Conservation (phyloP, 345 rosid genomes). For the Psidium guajava region DNA sequence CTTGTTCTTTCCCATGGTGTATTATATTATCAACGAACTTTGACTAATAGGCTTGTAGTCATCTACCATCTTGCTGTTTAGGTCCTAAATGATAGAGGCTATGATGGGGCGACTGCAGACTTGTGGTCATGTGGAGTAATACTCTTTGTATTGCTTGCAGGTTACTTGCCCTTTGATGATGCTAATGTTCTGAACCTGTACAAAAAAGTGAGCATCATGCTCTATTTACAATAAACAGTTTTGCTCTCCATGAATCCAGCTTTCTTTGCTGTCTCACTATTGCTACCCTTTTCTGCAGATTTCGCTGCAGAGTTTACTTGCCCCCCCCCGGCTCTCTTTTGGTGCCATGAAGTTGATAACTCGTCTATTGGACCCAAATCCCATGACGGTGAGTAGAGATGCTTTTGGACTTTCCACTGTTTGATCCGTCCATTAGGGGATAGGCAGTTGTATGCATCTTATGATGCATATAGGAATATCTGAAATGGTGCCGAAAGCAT, state of each 20-base stretch:
- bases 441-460: background rate
- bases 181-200: slow-evolving; percentile 83
- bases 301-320: slow-evolving; percentile 80
- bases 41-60: background rate
- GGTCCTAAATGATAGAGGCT: slow-evolving; percentile 96
- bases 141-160: slow-evolving; percentile 93
- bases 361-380: slow-evolving; percentile 83
- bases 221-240: slow-evolving; percentile 2
- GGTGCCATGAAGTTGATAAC: slow-evolving; percentile 69
- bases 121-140: slow-evolving; percentile 99
- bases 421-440: background rate
- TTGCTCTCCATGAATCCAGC: background rate
- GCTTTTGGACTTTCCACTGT: background rate
- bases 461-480: background rate
- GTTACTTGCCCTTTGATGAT: slow-evolving; percentile 99
- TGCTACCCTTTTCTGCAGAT: slow-evolving; percentile 32
- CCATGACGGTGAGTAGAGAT: slow-evolving; percentile 61
- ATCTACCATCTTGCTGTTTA: slow-evolving; percentile 17
- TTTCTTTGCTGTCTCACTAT: slow-evolving; percentile 1
- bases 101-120: slow-evolving; percentile 96
- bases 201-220: slow-evolving; percentile 66
- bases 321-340: slow-evolving; percentile 92
- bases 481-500: background rate
- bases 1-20: background rate
- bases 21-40: background rate